Conservation (phyloP, 1,284 basidiomycete species). For the Fomitopsis schrenkii region DNA sequence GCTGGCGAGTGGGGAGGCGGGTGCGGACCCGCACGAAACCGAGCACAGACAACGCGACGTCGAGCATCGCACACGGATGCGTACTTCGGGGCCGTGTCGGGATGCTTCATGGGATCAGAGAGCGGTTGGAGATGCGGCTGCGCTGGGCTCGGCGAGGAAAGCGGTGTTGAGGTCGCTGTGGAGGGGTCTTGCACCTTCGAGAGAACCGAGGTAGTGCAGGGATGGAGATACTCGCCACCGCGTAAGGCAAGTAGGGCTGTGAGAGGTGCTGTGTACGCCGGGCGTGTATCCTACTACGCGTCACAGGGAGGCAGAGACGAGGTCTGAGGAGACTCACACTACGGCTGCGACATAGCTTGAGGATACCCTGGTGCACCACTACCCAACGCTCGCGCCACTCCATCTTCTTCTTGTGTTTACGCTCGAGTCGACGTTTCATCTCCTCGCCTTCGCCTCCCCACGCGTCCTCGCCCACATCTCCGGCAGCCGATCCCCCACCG, state of each 20-base stretch:
- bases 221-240: constrained; percentile 42
- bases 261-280: constrained; percentile 40
- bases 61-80: background rate
- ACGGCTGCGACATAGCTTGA: constrained; percentile 51
- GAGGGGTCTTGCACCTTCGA: background rate
- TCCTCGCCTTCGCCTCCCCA: constrained; percentile 11
- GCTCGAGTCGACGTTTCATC: constrained; percentile 9
- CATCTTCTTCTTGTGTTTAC: constrained; percentile 24
- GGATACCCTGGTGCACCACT: constrained; percentile 51
- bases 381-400: constrained; percentile 68
- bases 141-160: constrained; percentile 3
- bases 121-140: background rate
- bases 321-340: constrained; percentile 34
- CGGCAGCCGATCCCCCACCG: background rate
- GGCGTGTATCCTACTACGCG: constrained; percentile 35
- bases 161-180: constrained; percentile 1
- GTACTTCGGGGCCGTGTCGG: background rate
- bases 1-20: constrained; percentile 7
- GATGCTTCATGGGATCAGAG: background rate
- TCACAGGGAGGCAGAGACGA: background rate
- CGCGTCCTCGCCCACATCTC: constrained; percentile 5
- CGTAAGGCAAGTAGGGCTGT: constrained; percentile 38
- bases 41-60: constrained; percentile 3
- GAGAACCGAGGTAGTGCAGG: background rate
- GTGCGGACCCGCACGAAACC: constrained; percentile 8